Base-by-base conservation (phyloP, 116 monocot genomes). In the Phalaenopsis hybrid region DNA sequence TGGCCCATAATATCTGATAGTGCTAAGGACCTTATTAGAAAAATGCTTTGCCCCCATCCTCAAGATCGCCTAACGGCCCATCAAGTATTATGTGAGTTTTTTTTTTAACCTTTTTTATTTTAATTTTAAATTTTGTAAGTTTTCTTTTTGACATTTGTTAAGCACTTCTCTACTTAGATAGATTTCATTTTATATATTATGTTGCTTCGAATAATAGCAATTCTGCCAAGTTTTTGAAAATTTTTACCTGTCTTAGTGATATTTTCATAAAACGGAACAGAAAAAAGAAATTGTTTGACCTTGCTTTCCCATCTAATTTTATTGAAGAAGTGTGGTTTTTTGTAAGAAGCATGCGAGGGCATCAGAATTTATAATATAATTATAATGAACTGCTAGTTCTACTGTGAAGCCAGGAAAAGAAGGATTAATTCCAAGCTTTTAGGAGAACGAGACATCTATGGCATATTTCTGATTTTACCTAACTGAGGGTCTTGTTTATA, bases 1-100 rank as follows among this genome's bases (percentile, higher is more conserved):
- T 93, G 93, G 93, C 93, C 93, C 17, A 18, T 81, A 25, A 90
- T 93, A 37, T 93, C 93, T 80, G 89, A 90, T 9, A 90, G 90
- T 79, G 90, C 90, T 25, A 93, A 93, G 83, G 93, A 93, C 77
- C 84, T 93, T 10, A 89, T 90, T 70, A 84, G 78, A 78, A 87
- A 81, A 75, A 93, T 93, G 93, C 86, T 93, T 55, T 87, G 86
- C 67, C 80, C 85, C 58, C 82, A 61, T 51, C 86, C 90, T 68
- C 82, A 81, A 70, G 86, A 90, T 43, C 90, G 93, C 59, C 81
- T 89, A 57, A 93, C 90, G 63, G 93, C 93, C 51, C 87, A 90
- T 83, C 81, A 89, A 89, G 93, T 93, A 31, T 78, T 93, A 76
- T 89, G 93, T 93, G 83, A 78, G 93, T 80, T 46, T 17, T 31